Evolutionary conservation across 192 early-diverging fungal genomes (phyloP), one percentile per base, ranked within the genome.

Genomic region (Coemansia sp.): DNA sequence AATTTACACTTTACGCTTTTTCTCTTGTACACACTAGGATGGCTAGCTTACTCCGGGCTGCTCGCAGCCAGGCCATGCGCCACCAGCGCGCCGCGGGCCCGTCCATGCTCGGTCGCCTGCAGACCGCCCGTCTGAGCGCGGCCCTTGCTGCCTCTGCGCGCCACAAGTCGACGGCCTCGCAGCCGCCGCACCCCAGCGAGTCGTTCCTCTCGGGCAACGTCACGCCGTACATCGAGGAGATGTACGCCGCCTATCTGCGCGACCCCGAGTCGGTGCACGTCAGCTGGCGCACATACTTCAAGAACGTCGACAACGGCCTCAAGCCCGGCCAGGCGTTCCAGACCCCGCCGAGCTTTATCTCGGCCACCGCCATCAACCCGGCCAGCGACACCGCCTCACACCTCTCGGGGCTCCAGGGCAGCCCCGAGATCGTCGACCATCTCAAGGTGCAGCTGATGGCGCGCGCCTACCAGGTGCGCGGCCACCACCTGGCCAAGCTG

Each of bases 221-320:
- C 36, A 85, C 87, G 22, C 71, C 77, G 42, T 97, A 97, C 66
- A 83, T 99, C 67, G 93, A 95, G 60, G 88, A 94, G 41, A 97
- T 97, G 93, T 97, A 94, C 81, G 76, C 80, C 46, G 91, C 93
- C 20, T 99, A 94, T 89, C 79, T 81, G 25, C 80, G 80, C 58
- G 91, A 99, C 53, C 94, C 96, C 11, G 75, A 72, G 33, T 88
- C 88, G 5, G 96, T 99, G 18, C 93, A 97, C 67, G 77, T 89
- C 34, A 94, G 92, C 44, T 99, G 96, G 96, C 93, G 93, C 60
- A 81, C 89, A 11, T 99, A 99, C 80, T 99, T 99, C 67, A 83
- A 82, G 65, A 87, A 88, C 68, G 80, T 91, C 44, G 69, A 80
- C 53, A 72, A 77, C 18, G 85, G 87, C 25, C 62, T 82, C 27